Conservation (phyloP, 1,284 basidiomycete species). For the Sporisorium sorghi region DNA sequence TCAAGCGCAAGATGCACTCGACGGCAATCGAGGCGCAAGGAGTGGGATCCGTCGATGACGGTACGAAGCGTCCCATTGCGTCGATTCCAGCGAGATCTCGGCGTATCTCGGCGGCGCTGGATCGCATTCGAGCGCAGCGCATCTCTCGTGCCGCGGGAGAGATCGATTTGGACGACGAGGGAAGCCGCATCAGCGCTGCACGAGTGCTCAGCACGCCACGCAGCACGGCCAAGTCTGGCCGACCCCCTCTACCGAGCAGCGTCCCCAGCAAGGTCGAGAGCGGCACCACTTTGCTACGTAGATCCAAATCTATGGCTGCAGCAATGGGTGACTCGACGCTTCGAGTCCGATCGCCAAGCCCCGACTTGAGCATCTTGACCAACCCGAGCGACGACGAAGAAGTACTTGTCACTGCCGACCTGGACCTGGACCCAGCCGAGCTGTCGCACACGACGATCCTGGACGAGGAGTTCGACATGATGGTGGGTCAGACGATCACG, state of each 20-base stretch:
- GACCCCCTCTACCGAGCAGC: conserved; percentile 15
- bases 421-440: conserved; percentile 12
- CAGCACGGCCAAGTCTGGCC: not conserved
- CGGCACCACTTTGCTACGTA: conserved; percentile 1
- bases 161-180: conserved; percentile 38
- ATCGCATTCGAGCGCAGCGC: conserved; percentile 27
- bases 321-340: conserved; percentile 6
- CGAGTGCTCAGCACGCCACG: conserved; percentile 1
- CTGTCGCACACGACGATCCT: conserved; percentile 14
- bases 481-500: conserved; percentile 24
- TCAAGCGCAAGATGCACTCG: conserved; percentile 41
- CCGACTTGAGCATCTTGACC: conserved; percentile 33
- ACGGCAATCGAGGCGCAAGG: not conserved
- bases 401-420: conserved; percentile 30
- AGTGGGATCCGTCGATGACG: not conserved
- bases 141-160: conserved; percentile 20
- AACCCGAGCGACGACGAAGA: conserved; percentile 42
- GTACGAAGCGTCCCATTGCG: conserved; percentile 23
- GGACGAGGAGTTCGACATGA: conserved; percentile 44
- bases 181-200: not conserved
- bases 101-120: conserved; percentile 34
- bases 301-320: conserved; percentile 19
- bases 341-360: conserved; percentile 25
- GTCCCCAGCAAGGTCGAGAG: not conserved
- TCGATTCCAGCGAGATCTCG: conserved; percentile 38